Conservation (phyloP, 1,139 yeast genomes). For the Starmera stellimalicola region DNA sequence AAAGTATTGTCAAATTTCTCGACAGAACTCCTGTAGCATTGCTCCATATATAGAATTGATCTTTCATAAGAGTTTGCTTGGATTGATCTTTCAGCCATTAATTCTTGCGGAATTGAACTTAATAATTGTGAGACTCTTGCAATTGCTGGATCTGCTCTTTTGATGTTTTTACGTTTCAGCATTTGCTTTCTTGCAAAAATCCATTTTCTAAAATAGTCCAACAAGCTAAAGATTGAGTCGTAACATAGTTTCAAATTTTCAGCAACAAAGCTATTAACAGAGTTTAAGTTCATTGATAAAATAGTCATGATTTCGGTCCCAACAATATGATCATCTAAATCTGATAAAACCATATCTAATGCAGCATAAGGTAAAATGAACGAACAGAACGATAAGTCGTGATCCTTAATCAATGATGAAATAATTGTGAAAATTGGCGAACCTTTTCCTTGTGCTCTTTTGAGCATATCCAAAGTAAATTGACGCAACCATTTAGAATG, state of each 20-base stretch:
- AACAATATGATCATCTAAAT: conserved; percentile 30
- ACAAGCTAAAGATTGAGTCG: conserved; percentile 63
- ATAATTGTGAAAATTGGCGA: conserved; percentile 53
- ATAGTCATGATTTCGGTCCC: conserved; percentile 52
- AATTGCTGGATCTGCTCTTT: conserved; percentile 12
- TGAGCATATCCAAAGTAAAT: conserved; percentile 57
- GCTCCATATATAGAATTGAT: conserved; percentile 82
- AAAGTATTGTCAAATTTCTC: conserved; percentile 30
- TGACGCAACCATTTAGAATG: conserved; percentile 62
- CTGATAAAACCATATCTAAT: conserved; percentile 47
- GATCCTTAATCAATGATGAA: conserved; percentile 58
- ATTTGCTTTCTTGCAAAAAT: conserved; percentile 21
- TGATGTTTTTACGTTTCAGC: conserved; percentile 18
- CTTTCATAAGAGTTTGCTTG: conserved; percentile 84
- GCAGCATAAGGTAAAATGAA: conserved; percentile 76
- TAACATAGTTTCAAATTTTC: conserved; percentile 58
- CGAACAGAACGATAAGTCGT: conserved; percentile 60
- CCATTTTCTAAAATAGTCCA: conserved; percentile 87
- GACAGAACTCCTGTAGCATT: conserved; percentile 41
- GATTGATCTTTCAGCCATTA: conserved; percentile 70
- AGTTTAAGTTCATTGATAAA: conserved; percentile 37
- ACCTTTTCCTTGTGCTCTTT: conserved; percentile 31
- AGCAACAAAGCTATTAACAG: conserved; percentile 39
- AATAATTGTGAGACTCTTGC: conserved; percentile 26
- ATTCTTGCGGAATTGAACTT: conserved; percentile 49